These are phyloP conservation scores for Dendryphion nanum DNA, from an alignment of 2,329 filamentous ascomycete genomes.

Conservation along the genomic window DNA sequence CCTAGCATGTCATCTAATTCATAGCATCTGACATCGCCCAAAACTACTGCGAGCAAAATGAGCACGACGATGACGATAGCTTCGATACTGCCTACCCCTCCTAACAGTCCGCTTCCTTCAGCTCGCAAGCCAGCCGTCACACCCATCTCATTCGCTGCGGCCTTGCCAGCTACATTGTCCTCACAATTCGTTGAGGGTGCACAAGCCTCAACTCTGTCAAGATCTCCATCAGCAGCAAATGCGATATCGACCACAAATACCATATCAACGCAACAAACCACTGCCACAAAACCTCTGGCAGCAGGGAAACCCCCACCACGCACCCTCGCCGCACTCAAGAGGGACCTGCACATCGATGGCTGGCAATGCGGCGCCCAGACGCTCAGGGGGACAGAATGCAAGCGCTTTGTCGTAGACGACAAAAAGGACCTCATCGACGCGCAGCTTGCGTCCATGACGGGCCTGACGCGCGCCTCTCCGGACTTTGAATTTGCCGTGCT, in stretches of 20 bases:
- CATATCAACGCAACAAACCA: background rate
- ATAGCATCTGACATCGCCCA: background rate
- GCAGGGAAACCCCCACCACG: constrained; percentile 3
- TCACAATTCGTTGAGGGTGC: constrained; percentile 1
- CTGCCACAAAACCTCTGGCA: constrained; percentile 1
- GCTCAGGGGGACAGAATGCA: constrained; percentile 1
- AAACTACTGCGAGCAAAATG: background rate
- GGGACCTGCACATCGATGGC: constrained; percentile 6
- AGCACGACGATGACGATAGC: constrained; percentile 2
- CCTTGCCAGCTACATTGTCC: constrained; percentile 3
- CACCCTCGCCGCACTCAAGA: constrained; percentile 5
- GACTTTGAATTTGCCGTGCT: constrained; percentile 4
- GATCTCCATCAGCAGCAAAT: constrained; percentile 4
- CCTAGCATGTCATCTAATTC: constrained; percentile 1
- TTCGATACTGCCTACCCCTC: constrained; percentile 5
- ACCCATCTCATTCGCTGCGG: constrained; percentile 4
- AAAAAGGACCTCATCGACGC: constrained; percentile 3
- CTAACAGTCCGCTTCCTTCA: constrained; percentile 6
- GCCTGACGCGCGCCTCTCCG: constrained; percentile 5
- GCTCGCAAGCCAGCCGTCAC: constrained; percentile 4
- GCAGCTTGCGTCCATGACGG: constrained; percentile 1
- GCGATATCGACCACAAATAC: constrained; percentile 1
- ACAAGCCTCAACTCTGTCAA: constrained; percentile 3
- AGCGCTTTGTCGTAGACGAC: constrained; percentile 1
- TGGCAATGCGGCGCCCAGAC: constrained; percentile 8